phyloP scores from a whole-genome alignment of 768 basidiomycete genomes.

The Porpolomopsis calyptriformis region DNA sequence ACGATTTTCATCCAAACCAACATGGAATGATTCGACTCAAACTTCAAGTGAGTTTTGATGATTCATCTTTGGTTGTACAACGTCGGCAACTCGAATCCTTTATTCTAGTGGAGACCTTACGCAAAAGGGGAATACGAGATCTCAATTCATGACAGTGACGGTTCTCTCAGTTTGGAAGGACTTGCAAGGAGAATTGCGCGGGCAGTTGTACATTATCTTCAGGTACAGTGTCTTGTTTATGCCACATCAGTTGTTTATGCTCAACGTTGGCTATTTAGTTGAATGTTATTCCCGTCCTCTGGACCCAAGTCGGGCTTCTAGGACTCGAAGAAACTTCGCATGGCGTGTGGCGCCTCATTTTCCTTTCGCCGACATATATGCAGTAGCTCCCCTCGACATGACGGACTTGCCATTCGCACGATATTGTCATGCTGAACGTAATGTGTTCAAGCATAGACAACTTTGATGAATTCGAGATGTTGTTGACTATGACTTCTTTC shows the following conservation, averaged over 20 bases:
- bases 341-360: constrained; percentile 68
- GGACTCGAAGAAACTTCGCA: constrained; percentile 59
- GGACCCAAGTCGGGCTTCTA: constrained; percentile 60
- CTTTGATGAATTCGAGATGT: too few relatives aligned
- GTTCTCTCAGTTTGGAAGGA: constrained; percentile 54
- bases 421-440: too few relatives aligned
- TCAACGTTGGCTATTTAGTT: constrained; percentile 29
- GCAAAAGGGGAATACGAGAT: constrained; percentile 68
- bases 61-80: constrained; percentile 3
- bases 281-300: constrained; percentile 57
- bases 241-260: constrained; percentile 6
- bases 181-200: constrained; percentile 59
- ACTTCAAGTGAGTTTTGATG: constrained; percentile 38
- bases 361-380: constrained; percentile 33
- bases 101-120: constrained; percentile 66
- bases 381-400: too few relatives aligned
- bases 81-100: constrained; percentile 1
- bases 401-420: too few relatives aligned
- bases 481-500: too few relatives aligned
- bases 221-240: constrained; percentile 30
- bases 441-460: too few relatives aligned
- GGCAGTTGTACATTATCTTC: constrained; percentile 65
- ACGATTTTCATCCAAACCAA: constrained; percentile 55
- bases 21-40: constrained; percentile 50
- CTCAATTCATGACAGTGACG: constrained; percentile 56